A percentile compares a stretch with the other conserved stretches of the same genome.
Evolutionary conservation across 2,329 filamentous ascomycete genomes (phyloP).

Genomic region (Cyphellophora attinorum): DNA sequence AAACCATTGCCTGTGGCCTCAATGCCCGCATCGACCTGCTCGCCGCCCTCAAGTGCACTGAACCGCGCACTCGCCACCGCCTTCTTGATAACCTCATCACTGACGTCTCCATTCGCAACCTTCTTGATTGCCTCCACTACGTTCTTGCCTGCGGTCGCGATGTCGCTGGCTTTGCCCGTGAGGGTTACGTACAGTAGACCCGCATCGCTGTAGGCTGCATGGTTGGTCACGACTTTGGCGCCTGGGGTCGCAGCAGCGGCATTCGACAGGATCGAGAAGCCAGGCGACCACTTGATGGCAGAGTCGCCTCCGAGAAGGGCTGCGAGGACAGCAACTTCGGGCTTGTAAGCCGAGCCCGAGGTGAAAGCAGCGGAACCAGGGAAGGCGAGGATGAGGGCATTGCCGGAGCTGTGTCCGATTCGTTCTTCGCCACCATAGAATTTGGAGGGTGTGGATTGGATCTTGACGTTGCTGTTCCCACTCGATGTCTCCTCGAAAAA

Average conservation of each 20-base stretch:
- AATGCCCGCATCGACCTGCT: conserved; percentile 67
- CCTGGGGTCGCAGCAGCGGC: conserved; percentile 57
- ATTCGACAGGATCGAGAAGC: conserved; percentile 85
- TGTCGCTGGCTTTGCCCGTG: conserved; percentile 60
- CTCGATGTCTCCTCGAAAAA: conserved; percentile 67
- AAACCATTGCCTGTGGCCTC: conserved; percentile 78
- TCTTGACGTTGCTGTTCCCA: conserved; percentile 39
- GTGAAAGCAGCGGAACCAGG: conserved; percentile 72
- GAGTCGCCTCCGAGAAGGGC: conserved; percentile 84
- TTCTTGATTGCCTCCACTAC: conserved; percentile 75
- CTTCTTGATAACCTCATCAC: conserved; percentile 81
- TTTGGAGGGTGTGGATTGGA: conserved; percentile 59
- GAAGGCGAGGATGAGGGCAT: conserved; percentile 85
- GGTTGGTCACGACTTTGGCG: conserved; percentile 62
- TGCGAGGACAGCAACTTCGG: conserved; percentile 77
- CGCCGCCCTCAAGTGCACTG: conserved; percentile 70
- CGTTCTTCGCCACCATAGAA: conserved; percentile 96
- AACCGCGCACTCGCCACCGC: conserved; percentile 91
- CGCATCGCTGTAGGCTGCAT: conserved; percentile 84
- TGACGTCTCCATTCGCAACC: conserved; percentile 64
- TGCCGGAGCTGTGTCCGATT: conserved; percentile 64
- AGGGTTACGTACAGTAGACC: conserved; percentile 81
- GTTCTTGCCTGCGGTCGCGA: conserved; percentile 65
- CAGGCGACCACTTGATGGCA: conserved; percentile 88
- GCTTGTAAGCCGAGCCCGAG: conserved; percentile 64